phyloP scores from a whole-genome alignment of 768 basidiomycete species.

The Suillus clintonianus region DNA sequence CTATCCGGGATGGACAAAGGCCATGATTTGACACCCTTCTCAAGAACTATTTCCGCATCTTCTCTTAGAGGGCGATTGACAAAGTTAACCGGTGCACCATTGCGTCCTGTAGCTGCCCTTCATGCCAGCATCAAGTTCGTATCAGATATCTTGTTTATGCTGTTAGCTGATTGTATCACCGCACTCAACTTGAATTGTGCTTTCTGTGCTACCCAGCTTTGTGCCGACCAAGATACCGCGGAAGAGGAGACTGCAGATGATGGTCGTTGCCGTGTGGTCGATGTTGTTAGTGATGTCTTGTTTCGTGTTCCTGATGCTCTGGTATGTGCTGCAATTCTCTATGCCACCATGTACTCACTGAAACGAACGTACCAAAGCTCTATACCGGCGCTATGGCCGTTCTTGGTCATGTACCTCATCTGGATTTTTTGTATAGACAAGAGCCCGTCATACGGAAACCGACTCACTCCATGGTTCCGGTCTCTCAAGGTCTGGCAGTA shows the following conservation, averaged over 20 bases:
- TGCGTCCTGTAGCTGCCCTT: conserved; percentile 64
- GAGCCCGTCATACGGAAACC: conserved; percentile 71
- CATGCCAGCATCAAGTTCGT: conserved; percentile 72
- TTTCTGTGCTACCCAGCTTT: conserved; percentile 49
- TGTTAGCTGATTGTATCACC: neutral
- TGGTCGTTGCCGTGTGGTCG: conserved; percentile 87
- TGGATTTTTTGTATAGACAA: conserved; percentile 81
- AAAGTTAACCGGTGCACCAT: conserved; percentile 57
- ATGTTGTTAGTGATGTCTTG: conserved; percentile 71
- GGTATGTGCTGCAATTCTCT: conserved; percentile 48
- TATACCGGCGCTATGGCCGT: conserved; percentile 85
- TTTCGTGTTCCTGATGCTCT: conserved; percentile 74
- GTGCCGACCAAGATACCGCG: conserved; percentile 86
- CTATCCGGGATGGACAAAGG: conserved; percentile 32
- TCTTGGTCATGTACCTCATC: conserved; percentile 71
- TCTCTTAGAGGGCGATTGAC: conserved; percentile 64
- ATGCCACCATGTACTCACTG: neutral
- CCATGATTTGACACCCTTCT: conserved; percentile 35
- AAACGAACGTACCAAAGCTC: conserved; percentile 54
- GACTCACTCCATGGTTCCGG: conserved; percentile 76
- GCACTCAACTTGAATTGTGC: neutral
- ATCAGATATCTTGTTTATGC: conserved; percentile 28
- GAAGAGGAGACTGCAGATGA: conserved; percentile 84
- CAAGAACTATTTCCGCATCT: conserved; percentile 58
- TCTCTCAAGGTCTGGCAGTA: conserved; percentile 76